These are phyloP conservation scores for Beauveria medogensis DNA, from an alignment of 2,329 filamentous ascomycete genomes.

Conservation along the genomic window DNA sequence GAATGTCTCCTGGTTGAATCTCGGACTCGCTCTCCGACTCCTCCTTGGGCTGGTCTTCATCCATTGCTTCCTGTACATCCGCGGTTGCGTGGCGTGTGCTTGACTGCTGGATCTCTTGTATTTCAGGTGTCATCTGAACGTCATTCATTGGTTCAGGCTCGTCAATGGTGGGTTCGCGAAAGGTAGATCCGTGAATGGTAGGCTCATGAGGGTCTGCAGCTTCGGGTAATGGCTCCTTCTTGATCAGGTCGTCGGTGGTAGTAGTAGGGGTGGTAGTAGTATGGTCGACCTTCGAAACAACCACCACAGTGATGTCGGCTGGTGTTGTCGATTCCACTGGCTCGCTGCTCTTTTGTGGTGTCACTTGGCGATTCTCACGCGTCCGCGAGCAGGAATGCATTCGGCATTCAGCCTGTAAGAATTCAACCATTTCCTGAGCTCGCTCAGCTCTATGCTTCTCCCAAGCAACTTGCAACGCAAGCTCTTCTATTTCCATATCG, in stretches of 20 bases:
- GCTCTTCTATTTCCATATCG: constrained; percentile 51
- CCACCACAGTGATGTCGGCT: not conserved
- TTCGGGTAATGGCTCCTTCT: not conserved
- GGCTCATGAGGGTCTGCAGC: constrained; percentile 15
- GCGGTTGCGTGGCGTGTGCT: constrained; percentile 14
- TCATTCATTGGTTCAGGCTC: constrained; percentile 5
- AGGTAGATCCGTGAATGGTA: not conserved
- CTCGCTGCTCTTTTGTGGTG: not conserved
- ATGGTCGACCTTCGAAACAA: not conserved
- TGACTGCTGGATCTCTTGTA: constrained; percentile 18
- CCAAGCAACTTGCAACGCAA: constrained; percentile 45
- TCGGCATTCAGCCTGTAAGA: constrained; percentile 66
- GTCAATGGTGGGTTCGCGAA: constrained; percentile 11
- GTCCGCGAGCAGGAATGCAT: constrained; percentile 59
- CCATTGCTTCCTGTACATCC: not conserved
- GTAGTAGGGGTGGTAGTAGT: not conserved
- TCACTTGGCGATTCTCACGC: constrained; percentile 21
- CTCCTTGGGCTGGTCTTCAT: constrained; percentile 19
- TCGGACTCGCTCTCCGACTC: constrained; percentile 27
- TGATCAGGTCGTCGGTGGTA: not conserved
- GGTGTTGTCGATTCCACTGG: not conserved
- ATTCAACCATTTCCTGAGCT: constrained; percentile 66
- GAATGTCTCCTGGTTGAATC: constrained; percentile 15
- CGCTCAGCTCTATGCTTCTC: constrained; percentile 57
- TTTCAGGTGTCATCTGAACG: not conserved